Conservation (phyloP, 2,329 filamentous ascomycete genomes). For the Zarea fungicola region DNA sequence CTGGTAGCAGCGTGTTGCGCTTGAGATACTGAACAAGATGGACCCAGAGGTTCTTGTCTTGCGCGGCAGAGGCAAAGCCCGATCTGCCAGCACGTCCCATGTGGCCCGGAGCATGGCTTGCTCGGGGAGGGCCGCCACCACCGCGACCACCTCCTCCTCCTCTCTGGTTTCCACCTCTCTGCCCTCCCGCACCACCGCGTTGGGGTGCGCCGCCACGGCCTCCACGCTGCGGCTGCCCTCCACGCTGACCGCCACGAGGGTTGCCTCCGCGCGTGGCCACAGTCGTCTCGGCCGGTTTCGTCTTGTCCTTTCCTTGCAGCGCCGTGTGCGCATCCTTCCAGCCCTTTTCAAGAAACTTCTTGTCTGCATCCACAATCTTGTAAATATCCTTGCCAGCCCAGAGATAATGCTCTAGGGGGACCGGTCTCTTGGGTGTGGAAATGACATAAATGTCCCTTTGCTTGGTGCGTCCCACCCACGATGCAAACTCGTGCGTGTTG, state of each 20-base stretch:
- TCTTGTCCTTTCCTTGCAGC: slow-evolving; percentile 75
- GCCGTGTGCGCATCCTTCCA: slow-evolving; percentile 92
- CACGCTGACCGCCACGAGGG: slow-evolving; percentile 29
- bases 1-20: slow-evolving; percentile 81
- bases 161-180: slow-evolving; percentile 48
- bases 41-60: slow-evolving; percentile 96
- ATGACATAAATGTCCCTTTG: slow-evolving; percentile 99
- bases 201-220: slow-evolving; percentile 39
- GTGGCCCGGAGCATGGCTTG: slow-evolving; percentile 66
- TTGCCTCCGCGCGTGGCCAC: slow-evolving; percentile 34
- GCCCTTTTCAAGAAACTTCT: slow-evolving; percentile 83
- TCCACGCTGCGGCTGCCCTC: slow-evolving; percentile 36
- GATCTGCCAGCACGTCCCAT: slow-evolving; percentile 84
- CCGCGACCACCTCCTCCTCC: slow-evolving; percentile 53
- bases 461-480: slow-evolving; percentile 96
- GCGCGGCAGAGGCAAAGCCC: slow-evolving; percentile 80
- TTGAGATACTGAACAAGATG: slow-evolving; percentile 87
- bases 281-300: slow-evolving; percentile 40
- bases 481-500: slow-evolving; percentile 96
- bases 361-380: slow-evolving; percentile 92
- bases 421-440: slow-evolving; percentile 89
- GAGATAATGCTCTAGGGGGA: slow-evolving; percentile 91
- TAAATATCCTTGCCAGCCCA: slow-evolving; percentile 91
- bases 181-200: slow-evolving; percentile 47
- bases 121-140: slow-evolving; percentile 44